Evolutionary conservation across 2,329 filamentous ascomycete genomes (phyloP).

Genomic region (Ascochyta rabiei): DNA sequence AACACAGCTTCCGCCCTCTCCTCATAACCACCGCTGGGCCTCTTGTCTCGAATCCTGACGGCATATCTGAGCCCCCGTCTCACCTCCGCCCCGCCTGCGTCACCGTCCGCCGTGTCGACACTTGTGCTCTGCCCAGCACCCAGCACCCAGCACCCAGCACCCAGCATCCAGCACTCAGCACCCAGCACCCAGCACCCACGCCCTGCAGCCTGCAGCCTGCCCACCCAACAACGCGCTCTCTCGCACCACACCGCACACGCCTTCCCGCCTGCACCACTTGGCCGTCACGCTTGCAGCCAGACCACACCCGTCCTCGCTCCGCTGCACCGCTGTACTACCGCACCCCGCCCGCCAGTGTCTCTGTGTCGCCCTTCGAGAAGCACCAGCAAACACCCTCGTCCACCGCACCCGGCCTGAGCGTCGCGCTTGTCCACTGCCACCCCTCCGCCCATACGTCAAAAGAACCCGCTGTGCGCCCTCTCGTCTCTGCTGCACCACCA

Average conservation of each 20-base stretch:
- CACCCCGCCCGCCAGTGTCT: conserved; percentile 2
- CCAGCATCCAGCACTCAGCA: background rate
- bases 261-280: conserved; percentile 6
- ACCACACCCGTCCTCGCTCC: background rate
- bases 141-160: conserved; percentile 8
- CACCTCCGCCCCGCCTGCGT: conserved; percentile 23
- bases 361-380: conserved; percentile 44
- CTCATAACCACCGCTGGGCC: conserved; percentile 45
- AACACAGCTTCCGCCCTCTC: conserved; percentile 21
- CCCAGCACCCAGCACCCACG: conserved; percentile 1
- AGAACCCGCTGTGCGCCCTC: conserved; percentile 6
- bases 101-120: conserved; percentile 15
- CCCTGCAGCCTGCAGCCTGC: too few species aligned
- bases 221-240: too few species aligned
- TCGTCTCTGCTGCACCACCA: conserved; percentile 12
- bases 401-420: conserved; percentile 7
- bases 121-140: conserved; percentile 1
- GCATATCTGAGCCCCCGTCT: conserved; percentile 28
- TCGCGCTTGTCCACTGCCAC: conserved; percentile 17
- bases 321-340: conserved; percentile 9
- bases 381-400: conserved; percentile 27
- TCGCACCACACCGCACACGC: conserved; percentile 7
- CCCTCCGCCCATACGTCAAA: conserved; percentile 11
- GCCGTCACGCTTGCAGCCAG: conserved; percentile 8
- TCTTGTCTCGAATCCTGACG: conserved; percentile 26